A percentile compares a stretch with the other conserved stretches of the same genome.
phyloP scores from a whole-genome alignment of 2,329 filamentous ascomycete genomes.

The Fonsecaea pedrosoi region DNA sequence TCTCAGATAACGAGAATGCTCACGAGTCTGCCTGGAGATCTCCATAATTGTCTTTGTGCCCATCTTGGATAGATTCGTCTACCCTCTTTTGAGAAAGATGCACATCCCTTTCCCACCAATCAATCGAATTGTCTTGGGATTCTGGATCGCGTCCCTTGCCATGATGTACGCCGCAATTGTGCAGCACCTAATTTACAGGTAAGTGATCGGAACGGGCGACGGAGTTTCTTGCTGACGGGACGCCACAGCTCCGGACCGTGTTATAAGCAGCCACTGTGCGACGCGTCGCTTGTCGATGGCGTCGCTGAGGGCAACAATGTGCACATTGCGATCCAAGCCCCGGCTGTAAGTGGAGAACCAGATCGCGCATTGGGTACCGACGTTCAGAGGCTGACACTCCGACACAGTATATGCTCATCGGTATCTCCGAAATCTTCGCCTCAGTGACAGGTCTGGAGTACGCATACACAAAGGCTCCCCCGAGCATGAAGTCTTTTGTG shows the following conservation, averaged over 20 bases:
- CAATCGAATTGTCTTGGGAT: constrained; percentile 75
- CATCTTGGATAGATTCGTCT: constrained; percentile 71
- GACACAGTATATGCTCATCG: constrained; percentile 50
- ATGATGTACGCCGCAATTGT: constrained; percentile 67
- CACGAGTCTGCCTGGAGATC: constrained; percentile 48
- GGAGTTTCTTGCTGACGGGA: constrained; percentile 3
- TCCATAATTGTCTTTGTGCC: constrained; percentile 78
- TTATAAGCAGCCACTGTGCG: constrained; percentile 51
- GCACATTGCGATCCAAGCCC: constrained; percentile 55
- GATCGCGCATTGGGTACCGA: not conserved
- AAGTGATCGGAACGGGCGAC: not conserved
- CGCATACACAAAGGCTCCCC: constrained; percentile 74
- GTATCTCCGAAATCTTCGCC: constrained; percentile 64
- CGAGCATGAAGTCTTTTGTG: constrained; percentile 70
- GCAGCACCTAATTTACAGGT: constrained; percentile 62
- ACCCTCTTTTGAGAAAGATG: constrained; percentile 69
- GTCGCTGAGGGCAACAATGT: constrained; percentile 48
- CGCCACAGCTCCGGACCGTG: constrained; percentile 53
- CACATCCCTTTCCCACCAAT: constrained; percentile 74
- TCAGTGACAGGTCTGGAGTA: constrained; percentile 74
- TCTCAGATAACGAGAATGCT: not conserved
- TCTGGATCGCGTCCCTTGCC: constrained; percentile 68
- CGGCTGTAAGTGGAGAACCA: constrained; percentile 40
- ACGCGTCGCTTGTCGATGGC: constrained; percentile 45
- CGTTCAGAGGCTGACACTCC: not conserved